Base-by-base conservation (phyloP, 192 early-diverging fungal species). In the Backusella tuberculispora region DNA sequence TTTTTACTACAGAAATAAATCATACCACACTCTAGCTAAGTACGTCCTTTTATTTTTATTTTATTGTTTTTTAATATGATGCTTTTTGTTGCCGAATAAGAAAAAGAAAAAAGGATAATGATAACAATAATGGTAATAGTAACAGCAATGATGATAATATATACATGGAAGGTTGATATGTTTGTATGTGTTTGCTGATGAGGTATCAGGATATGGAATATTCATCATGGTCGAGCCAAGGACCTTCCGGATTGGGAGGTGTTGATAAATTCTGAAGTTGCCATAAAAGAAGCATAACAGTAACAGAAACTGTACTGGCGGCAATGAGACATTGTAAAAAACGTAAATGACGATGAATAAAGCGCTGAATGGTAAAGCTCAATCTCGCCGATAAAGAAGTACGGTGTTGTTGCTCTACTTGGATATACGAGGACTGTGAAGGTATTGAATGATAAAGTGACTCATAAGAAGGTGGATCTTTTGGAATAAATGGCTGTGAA, bases 401-500 rank as follows among this genome's bases (percentile, higher is more conserved):
- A 34, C 43, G 41, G 63, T 64, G 43, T 10, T 14, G 42, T 42
- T 46, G 19, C 37, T 21, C 34, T 4, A 71, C 40, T 29, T 50
- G 63, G 14, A 41, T 40, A 14, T 44, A 41, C 8, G 71, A 47
- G 34, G 71, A 53, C 41, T 63, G 47, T 37, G 63, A 24, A 38
- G 50, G 48, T 68, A 68, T 60, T 1, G 37, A 38, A 4, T 73
- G 45, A 66, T 78, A 78, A 13, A 78, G 10, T 8, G 76, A 78
- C n/a, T 78, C 63, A 73, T 78, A 78, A 21, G 76, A 73, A 50
- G 76, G 76, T 26, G 76, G 76, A 14, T 78, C 76, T 45, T 78
- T 78, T 4, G 74, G 66, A 7, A 69, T 43, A 43, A 69, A 53
- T 14, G 41, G 34, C 12, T 42, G 63, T 44, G 69, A 69, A 8